Percentiles rank a stretch among this genome's conserved stretches.
Conservation (phyloP, 139 green algal genomes). For the Haematococcus lacustris region DNA sequence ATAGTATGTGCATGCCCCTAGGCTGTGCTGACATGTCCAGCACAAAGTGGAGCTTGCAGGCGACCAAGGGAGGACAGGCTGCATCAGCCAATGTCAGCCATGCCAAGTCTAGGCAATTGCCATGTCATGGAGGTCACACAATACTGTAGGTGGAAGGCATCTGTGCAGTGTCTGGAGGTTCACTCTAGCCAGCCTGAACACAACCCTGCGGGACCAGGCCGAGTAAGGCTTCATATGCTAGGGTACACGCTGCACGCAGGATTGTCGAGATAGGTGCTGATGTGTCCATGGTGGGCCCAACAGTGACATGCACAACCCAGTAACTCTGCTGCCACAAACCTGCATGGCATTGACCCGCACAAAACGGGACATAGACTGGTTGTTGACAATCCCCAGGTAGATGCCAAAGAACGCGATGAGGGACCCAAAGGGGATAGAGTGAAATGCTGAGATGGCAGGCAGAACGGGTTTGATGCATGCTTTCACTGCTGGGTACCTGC, state of each 20-base stretch:
- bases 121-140: no score
- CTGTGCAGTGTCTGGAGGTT: neutral
- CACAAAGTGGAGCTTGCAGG: no score
- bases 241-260: neutral
- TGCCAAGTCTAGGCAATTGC: no score
- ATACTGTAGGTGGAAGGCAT: neutral
- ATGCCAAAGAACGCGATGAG: conserved; percentile 50
- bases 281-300: neutral
- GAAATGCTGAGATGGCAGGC: conserved; percentile 32
- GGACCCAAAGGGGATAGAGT: conserved; percentile 39
- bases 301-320: neutral
- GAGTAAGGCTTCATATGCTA: neutral
- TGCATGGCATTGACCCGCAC: conserved; percentile 45
- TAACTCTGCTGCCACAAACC: neutral
- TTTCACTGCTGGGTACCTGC: conserved; percentile 23
- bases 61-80: no score
- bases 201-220: no score
- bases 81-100: neutral
- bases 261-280: neutral
- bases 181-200: neutral
- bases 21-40: no score
- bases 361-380: conserved; percentile 35
- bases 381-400: conserved; percentile 43
- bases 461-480: conserved; percentile 22
- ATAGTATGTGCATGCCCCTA: no score